Evolutionary conservation across 257 asterid species (phyloP).

Genomic region (Leptodermis oblonga): DNA sequence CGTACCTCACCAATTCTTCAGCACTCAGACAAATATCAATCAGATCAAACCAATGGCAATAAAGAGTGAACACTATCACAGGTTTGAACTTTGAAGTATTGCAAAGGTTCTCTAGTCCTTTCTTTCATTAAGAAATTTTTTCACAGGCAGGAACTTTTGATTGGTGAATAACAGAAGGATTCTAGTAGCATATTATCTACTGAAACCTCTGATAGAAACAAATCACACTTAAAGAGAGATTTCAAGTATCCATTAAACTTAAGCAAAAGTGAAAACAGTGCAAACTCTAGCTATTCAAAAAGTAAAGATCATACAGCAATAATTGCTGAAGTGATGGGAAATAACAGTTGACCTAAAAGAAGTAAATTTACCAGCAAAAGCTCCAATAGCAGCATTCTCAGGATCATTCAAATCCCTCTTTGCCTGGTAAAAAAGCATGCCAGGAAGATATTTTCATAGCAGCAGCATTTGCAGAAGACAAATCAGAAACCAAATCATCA

Average conservation of each 20-base stretch:
- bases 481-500: conserved; percentile 1
- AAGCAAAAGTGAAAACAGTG: background rate
- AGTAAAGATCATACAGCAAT: background rate
- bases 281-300: background rate
- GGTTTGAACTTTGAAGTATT: background rate
- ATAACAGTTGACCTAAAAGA: background rate
- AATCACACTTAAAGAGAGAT: background rate
- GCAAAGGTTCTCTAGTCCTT: background rate
- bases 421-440: conserved; percentile 50
- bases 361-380: conserved; percentile 74
- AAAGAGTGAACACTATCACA: background rate
- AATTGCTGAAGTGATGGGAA: background rate
- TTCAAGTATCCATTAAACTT: background rate
- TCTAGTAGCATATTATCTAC: background rate
- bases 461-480: conserved; percentile 12
- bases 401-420: conserved; percentile 89
- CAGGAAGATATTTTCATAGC: background rate
- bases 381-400: conserved; percentile 87
- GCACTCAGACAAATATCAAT: background rate
- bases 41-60: background rate
- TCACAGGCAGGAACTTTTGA: background rate
- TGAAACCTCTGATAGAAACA: background rate
- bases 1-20: background rate
- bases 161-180: background rate
- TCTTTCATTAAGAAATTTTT: background rate